These are phyloP conservation scores for Candida coquimbonensis DNA, from an alignment of 805 yeast species.

Conservation along the genomic window DNA sequence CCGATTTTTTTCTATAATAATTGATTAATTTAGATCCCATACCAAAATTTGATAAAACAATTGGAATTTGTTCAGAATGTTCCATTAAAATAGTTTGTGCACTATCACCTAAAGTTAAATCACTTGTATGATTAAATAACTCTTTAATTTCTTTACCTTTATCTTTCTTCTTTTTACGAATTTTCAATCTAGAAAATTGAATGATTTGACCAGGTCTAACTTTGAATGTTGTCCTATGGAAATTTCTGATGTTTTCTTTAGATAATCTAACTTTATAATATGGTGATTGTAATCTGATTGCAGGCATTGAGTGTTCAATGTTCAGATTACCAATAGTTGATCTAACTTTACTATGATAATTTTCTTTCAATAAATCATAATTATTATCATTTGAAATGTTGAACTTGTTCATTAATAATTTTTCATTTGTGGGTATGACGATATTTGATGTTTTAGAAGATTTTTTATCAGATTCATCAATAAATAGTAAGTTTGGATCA, in stretches of 20 bases:
- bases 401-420: conserved; percentile 51
- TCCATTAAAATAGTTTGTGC: conserved; percentile 75
- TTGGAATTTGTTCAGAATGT: conserved; percentile 84
- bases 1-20: conserved; percentile 78
- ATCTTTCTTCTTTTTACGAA: conserved; percentile 83
- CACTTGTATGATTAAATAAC: conserved; percentile 62
- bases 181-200: conserved; percentile 66
- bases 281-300: conserved; percentile 81
- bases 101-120: conserved; percentile 78
- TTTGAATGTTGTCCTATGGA: conserved; percentile 72
- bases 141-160: conserved; percentile 76
- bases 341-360: conserved; percentile 86
- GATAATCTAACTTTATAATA: conserved; percentile 75
- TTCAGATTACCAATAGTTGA: conserved; percentile 85
- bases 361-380: conserved; percentile 74
- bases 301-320: conserved; percentile 90
- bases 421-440: conserved; percentile 46
- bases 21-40: conserved; percentile 94
- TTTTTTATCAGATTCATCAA: conserved; percentile 32
- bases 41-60: conserved; percentile 79
- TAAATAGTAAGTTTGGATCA: conserved; percentile 73
- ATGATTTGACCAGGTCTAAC: conserved; percentile 74
- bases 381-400: conserved; percentile 85
- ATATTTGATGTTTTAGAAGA: conserved; percentile 12
- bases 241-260: conserved; percentile 61